phyloP scores from a whole-genome alignment of 129 eudicot genomes.

The Ambrosia artemisiifolia region DNA sequence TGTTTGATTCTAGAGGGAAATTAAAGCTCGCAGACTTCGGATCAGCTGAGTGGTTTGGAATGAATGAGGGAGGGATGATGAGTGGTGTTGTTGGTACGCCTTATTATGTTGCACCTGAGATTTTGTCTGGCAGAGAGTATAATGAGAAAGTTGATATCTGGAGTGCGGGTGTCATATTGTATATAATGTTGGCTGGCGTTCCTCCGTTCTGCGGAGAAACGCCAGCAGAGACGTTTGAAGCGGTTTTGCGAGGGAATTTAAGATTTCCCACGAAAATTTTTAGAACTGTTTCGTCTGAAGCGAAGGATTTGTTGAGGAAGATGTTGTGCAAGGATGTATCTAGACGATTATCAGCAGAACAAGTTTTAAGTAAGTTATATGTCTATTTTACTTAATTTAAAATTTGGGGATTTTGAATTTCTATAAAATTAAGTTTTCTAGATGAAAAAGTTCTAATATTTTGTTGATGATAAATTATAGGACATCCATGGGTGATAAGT shows the following conservation, averaged over 20 bases:
- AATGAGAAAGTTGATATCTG: slow-evolving; percentile 78
- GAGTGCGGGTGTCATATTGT: slow-evolving; percentile 86
- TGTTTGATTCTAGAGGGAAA: slow-evolving; percentile 54
- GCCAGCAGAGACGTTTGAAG: slow-evolving; percentile 60
- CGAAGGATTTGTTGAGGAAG: slow-evolving; percentile 70
- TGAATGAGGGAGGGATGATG: slow-evolving; percentile 37
- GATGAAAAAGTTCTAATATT: not conserved
- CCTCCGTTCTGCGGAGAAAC: slow-evolving; percentile 74
- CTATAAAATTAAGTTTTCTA: not conserved
- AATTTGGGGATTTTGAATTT: not conserved
- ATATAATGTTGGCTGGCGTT: slow-evolving; percentile 70
- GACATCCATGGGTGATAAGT: slow-evolving; percentile 33
- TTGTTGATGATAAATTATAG: slow-evolving; percentile 11
- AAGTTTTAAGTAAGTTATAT: slow-evolving; percentile 81
- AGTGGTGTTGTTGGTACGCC: slow-evolving; percentile 83
- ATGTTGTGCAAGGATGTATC: slow-evolving; percentile 78
- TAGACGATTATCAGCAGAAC: slow-evolving; percentile 66
- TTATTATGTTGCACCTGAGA: slow-evolving; percentile 83
- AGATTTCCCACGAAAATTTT: slow-evolving; percentile 68
- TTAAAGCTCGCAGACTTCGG: slow-evolving; percentile 75
- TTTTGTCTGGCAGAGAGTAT: slow-evolving; percentile 55
- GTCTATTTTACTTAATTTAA: no score
- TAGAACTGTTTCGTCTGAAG: slow-evolving; percentile 49
- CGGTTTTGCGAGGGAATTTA: slow-evolving; percentile 57
- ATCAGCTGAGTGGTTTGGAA: slow-evolving; percentile 64